A percentile compares a stretch with the other conserved stretches of the same genome.
Conservation (phyloP, 768 basidiomycete genomes). For the Hericium erinaceus region DNA sequence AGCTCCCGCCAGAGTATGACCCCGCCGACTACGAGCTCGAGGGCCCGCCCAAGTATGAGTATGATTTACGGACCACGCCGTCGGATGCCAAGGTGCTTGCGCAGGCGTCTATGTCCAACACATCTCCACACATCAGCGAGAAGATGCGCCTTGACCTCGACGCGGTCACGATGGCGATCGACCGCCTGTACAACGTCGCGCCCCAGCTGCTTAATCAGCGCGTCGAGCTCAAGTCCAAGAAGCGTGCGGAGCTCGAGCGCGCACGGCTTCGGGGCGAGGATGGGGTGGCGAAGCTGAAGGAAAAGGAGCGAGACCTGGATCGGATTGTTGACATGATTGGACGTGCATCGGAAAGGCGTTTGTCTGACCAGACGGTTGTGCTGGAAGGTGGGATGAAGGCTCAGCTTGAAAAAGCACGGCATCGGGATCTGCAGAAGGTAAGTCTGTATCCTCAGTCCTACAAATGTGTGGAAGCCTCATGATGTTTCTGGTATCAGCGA, state of each 20-base stretch:
- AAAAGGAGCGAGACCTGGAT: slow-evolving; percentile 55
- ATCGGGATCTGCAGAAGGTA: slow-evolving; percentile 59
- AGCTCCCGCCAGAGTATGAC: slow-evolving; percentile 24
- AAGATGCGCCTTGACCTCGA: slow-evolving; percentile 86
- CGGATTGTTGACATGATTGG: slow-evolving; percentile 63
- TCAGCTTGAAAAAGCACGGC: slow-evolving; percentile 43
- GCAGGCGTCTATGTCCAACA: background rate
- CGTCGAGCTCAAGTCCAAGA: slow-evolving; percentile 73
- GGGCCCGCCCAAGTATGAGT: slow-evolving; percentile 24
- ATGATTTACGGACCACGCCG: slow-evolving; percentile 1
- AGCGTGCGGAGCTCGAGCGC: slow-evolving; percentile 64
- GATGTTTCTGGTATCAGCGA: slow-evolving; percentile 34
- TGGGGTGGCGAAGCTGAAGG: slow-evolving; percentile 25
- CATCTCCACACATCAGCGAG: slow-evolving; percentile 35
- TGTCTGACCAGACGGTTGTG: slow-evolving; percentile 63
- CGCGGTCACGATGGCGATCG: slow-evolving; percentile 78
- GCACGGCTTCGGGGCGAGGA: slow-evolving; percentile 43
- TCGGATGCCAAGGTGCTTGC: slow-evolving; percentile 9
- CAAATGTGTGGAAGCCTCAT: slow-evolving; percentile 1
- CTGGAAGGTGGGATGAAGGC: slow-evolving; percentile 53
- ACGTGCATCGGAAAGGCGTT: slow-evolving; percentile 56
- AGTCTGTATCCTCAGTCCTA: slow-evolving; percentile 6
- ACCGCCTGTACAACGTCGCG: slow-evolving; percentile 74
- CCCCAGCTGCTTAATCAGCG: slow-evolving; percentile 90
- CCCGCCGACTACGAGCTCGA: slow-evolving; percentile 23